These are phyloP conservation scores for Mortierella sp. DNA, from an alignment of 371 early-diverging fungal genomes.

Conservation along the genomic window DNA sequence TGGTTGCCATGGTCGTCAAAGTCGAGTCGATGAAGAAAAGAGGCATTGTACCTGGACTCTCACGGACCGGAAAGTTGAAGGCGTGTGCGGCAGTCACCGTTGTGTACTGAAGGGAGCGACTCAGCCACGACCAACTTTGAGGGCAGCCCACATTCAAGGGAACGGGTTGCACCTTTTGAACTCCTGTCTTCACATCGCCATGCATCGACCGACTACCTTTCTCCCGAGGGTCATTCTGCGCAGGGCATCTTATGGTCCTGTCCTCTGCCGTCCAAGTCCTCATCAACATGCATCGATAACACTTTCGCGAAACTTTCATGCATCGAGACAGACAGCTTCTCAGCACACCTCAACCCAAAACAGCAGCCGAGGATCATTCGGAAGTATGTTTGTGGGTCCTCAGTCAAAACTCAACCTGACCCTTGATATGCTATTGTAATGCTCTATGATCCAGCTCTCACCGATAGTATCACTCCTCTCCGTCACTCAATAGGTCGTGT, in stretches of 20 bases:
- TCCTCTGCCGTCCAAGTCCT: conserved; percentile 10
- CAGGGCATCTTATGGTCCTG: background rate
- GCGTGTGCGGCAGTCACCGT: background rate
- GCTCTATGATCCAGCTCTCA: too few species aligned
- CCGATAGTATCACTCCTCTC: too few species aligned
- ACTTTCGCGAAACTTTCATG: conserved; percentile 34
- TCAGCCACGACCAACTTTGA: too few species aligned
- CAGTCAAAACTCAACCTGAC: too few species aligned
- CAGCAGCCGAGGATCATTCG: conserved; percentile 19
- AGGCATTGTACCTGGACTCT: conserved; percentile 1
- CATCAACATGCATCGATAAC: conserved; percentile 10
- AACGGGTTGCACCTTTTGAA: too few species aligned
- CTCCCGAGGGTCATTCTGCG: conserved; percentile 25
- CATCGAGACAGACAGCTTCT: conserved; percentile 9
- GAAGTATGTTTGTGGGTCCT: conserved; percentile 13
- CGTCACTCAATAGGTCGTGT: conserved; percentile 33
- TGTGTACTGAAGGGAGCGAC: too few species aligned
- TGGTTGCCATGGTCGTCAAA: conserved; percentile 12
- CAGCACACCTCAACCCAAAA: conserved; percentile 5
- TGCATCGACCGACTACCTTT: conserved; percentile 20
- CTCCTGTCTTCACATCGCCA: conserved; percentile 4
- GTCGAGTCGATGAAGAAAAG: conserved; percentile 5
- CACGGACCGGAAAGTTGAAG: background rate
- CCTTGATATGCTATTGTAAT: too few species aligned
- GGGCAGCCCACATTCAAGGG: too few species aligned